Conservation (phyloP, 495 filamentous ascomycete genomes). For the Cercophora newfieldiana region DNA sequence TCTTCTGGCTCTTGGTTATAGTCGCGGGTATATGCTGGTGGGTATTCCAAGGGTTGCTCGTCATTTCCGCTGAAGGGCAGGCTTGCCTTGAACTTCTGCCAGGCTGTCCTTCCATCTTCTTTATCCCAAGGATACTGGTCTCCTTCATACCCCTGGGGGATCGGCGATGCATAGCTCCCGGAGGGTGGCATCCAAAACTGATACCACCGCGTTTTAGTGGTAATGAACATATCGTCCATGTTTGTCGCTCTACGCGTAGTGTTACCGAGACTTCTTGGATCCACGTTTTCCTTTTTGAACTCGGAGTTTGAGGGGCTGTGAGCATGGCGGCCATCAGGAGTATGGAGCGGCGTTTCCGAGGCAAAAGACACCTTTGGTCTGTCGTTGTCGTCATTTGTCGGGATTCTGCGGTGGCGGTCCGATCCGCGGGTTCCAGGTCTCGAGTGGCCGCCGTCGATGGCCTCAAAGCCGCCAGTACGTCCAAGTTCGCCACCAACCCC, state of each 20-base stretch:
- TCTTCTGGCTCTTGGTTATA: constrained; percentile 62
- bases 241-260: constrained; percentile 47
- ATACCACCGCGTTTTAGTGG: constrained; percentile 48
- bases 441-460: constrained; percentile 30
- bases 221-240: constrained; percentile 44
- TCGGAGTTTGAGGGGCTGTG: constrained; percentile 38
- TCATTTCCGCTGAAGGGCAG: constrained; percentile 42
- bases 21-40: constrained; percentile 66
- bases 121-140: constrained; percentile 44
- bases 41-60: constrained; percentile 60
- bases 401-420: constrained; percentile 27
- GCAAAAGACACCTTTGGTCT: constrained; percentile 35
- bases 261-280: constrained; percentile 37
- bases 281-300: constrained; percentile 28
- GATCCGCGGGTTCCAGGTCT: constrained; percentile 29
- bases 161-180: constrained; percentile 53
- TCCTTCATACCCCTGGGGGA: constrained; percentile 50
- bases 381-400: constrained; percentile 24
- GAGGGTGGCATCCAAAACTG: constrained; percentile 57
- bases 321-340: constrained; percentile 30
- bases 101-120: constrained; percentile 43
- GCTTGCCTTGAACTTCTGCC: constrained; percentile 43
- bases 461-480: constrained; percentile 56
- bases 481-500: constrained; percentile 60
- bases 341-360: constrained; percentile 30